Conservation (phyloP, 495 filamentous ascomycete genomes). For the Astrothelium macrocarpum region DNA sequence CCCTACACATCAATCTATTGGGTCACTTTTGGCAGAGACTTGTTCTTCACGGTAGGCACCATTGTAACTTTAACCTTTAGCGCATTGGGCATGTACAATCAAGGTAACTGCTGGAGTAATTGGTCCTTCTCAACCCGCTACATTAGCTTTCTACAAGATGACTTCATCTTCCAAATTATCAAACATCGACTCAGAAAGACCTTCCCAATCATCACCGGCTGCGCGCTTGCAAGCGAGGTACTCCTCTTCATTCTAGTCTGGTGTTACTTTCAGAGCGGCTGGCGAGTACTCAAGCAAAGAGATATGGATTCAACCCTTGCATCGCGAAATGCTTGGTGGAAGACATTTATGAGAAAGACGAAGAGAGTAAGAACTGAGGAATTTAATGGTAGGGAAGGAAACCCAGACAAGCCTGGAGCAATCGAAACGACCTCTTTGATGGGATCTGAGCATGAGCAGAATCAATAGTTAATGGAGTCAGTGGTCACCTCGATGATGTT, state of each 20-base stretch:
- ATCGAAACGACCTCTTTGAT: not conserved
- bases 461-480: not conserved
- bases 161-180: not conserved
- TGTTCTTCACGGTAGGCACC: not conserved
- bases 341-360: not conserved
- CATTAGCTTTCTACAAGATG: not conserved
- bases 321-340: not conserved
- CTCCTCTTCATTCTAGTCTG: not conserved
- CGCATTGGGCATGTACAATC: not conserved
- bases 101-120: not conserved
- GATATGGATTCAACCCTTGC: not conserved
- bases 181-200: not conserved
- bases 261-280: not conserved
- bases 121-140: not conserved
- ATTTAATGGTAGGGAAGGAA: not conserved
- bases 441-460: not conserved
- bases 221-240: not conserved
- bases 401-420: not conserved
- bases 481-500: not conserved
- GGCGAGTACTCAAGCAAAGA: not conserved
- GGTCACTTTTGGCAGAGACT: not conserved
- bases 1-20: not conserved
- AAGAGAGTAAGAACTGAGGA: not conserved
- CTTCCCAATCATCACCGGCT: not conserved
- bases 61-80: not conserved